Conservation (phyloP, 768 basidiomycete genomes). For the Macrolepiota albuminosa region DNA sequence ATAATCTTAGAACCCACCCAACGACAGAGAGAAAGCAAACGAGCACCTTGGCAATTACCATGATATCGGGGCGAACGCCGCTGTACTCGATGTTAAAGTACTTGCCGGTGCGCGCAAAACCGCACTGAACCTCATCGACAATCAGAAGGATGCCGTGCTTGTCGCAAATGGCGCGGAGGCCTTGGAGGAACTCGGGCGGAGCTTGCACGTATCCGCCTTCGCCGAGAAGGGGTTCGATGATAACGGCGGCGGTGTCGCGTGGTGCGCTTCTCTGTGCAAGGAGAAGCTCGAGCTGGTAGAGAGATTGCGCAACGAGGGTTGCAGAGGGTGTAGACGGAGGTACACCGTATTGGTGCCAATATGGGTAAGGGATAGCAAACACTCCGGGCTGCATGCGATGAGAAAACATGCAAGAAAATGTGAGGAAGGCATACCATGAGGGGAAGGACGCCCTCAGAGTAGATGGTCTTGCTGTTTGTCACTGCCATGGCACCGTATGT, state of each 20-base stretch:
- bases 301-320: conserved; percentile 55
- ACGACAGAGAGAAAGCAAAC: conserved; percentile 1
- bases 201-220: conserved; percentile 96
- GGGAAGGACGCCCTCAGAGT: conserved; percentile 73
- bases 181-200: conserved; percentile 72
- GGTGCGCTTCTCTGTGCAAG: conserved; percentile 75
- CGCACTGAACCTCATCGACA: conserved; percentile 85
- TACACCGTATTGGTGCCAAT: conserved; percentile 82
- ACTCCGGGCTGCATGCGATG: conserved; percentile 63
- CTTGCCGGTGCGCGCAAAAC: conserved; percentile 84
- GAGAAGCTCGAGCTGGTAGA: conserved; percentile 80
- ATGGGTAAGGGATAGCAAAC: conserved; percentile 80
- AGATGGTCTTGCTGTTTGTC: conserved; percentile 92
- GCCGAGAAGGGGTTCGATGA: conserved; percentile 90
- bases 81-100: conserved; percentile 82
- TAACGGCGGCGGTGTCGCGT: conserved; percentile 85
- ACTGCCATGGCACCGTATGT: conserved; percentile 92
- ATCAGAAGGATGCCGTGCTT: conserved; percentile 81
- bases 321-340: conserved; percentile 49
- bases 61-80: conserved; percentile 81
- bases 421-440: conserved; percentile 56
- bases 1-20: not conserved
- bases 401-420: not conserved
- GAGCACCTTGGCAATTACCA: conserved; percentile 83
- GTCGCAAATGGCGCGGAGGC: conserved; percentile 82